These are phyloP conservation scores for Trichoderma sp. DNA, from an alignment of 2,329 filamentous ascomycete genomes.

Conservation along the genomic window DNA sequence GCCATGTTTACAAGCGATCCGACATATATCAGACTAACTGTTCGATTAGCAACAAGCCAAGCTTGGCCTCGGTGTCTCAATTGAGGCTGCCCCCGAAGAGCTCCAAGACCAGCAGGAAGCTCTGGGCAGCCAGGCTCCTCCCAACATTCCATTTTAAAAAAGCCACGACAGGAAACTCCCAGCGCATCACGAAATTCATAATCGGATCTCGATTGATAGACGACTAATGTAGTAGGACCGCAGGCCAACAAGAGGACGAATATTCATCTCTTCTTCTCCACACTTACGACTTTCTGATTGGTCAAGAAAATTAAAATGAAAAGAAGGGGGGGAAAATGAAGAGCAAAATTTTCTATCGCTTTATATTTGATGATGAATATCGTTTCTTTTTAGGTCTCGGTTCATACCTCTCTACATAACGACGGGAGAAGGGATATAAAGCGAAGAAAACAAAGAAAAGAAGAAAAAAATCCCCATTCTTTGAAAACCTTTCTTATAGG, in stretches of 20 bases:
- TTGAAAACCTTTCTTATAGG: slow-evolving; percentile 8
- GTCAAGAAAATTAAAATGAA: slow-evolving; percentile 11
- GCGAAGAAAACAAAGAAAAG: neutral
- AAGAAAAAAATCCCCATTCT: slow-evolving; percentile 9
- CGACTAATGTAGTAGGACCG: slow-evolving; percentile 34
- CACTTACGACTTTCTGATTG: slow-evolving; percentile 37
- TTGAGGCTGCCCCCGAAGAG: slow-evolving; percentile 82
- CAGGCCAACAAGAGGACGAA: slow-evolving; percentile 30
- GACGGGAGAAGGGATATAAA: neutral
- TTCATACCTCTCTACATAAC: slow-evolving; percentile 16
- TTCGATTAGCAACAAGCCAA: slow-evolving; percentile 80
- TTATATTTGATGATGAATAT: slow-evolving; percentile 30
- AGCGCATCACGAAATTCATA: slow-evolving; percentile 28
- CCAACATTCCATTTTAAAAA: slow-evolving; percentile 67
- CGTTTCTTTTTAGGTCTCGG: neutral
- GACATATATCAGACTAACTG: neutral
- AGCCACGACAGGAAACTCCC: slow-evolving; percentile 20
- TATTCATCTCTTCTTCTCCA: slow-evolving; percentile 29
- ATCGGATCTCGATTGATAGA: slow-evolving; percentile 29
- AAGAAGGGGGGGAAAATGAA: neutral
- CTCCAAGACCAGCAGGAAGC: slow-evolving; percentile 81
- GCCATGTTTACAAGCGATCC: neutral
- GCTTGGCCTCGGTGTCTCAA: slow-evolving; percentile 89
- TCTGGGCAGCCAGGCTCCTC: slow-evolving; percentile 50
- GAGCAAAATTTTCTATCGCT: slow-evolving; percentile 10